These are phyloP conservation scores for Dactylellina leptospora DNA, from an alignment of 2,329 filamentous ascomycete species.

Conservation along the genomic window DNA sequence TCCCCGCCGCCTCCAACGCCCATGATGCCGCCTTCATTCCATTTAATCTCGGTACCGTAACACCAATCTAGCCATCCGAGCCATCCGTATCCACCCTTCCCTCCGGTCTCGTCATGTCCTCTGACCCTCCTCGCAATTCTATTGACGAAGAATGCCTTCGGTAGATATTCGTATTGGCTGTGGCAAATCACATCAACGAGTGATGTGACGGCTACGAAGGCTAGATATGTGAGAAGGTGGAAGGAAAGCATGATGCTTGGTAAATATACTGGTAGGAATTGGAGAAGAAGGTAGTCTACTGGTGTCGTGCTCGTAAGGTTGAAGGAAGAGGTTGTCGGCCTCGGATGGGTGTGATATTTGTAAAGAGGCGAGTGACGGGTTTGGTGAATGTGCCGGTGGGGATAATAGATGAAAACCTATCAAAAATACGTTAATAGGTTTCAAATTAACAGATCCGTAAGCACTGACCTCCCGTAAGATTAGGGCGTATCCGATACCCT, in stretches of 20 bases:
- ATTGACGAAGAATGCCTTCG: conserved; percentile 65
- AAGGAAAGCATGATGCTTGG: conserved; percentile 72
- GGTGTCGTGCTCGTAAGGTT: conserved; percentile 75
- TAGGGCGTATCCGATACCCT: conserved; percentile 66
- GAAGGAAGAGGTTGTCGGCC: conserved; percentile 69
- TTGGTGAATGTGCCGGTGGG: conserved; percentile 74
- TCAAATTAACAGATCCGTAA: not conserved
- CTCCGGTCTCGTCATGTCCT: conserved; percentile 68
- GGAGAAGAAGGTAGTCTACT: conserved; percentile 69
- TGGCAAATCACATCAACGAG: conserved; percentile 73
- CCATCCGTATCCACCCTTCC: conserved; percentile 67
- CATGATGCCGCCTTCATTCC: conserved; percentile 66
- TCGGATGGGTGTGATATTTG: conserved; percentile 65
- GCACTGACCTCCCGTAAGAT: conserved; percentile 67
- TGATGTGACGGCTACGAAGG: conserved; percentile 71
- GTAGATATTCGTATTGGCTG: conserved; percentile 72
- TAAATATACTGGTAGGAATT: conserved; percentile 72
- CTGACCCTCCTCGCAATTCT: conserved; percentile 66
- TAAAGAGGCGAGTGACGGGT: conserved; percentile 62
- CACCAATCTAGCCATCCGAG: conserved; percentile 72
- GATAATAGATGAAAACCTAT: conserved; percentile 74
- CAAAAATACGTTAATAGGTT: not conserved
- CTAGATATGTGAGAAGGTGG: conserved; percentile 76
- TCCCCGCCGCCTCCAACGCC: conserved; percentile 68
- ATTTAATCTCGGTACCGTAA: conserved; percentile 67